phyloP scores from a whole-genome alignment of 2,329 filamentous ascomycete genomes.

The Fonsecaea nubica region DNA sequence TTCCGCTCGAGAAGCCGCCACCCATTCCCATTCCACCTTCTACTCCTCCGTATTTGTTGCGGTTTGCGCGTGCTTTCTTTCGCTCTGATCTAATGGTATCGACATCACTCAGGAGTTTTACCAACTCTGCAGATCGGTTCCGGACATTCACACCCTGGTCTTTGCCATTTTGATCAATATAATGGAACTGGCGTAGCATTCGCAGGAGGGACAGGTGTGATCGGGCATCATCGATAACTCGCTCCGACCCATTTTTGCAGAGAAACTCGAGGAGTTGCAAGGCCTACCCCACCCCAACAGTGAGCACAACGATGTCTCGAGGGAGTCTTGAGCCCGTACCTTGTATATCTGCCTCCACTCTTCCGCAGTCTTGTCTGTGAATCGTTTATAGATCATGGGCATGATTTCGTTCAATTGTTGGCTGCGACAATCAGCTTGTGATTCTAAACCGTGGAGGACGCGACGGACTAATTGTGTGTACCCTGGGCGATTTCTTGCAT shows the following conservation, averaged over 20 bases:
- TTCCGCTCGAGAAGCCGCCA: constrained; percentile 61
- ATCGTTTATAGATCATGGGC: constrained; percentile 99
- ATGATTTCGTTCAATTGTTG: constrained; percentile 98
- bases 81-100: constrained; percentile 63
- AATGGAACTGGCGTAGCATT: constrained; percentile 99
- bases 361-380: constrained; percentile 96
- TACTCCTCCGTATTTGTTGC: constrained; percentile 94
- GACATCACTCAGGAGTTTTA: constrained; percentile 84
- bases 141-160: constrained; percentile 98
- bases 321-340: constrained; percentile 53
- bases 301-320: not conserved
- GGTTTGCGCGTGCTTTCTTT: constrained; percentile 89
- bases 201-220: constrained; percentile 94
- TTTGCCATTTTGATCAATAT: constrained; percentile 93
- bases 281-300: constrained; percentile 50
- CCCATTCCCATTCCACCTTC: constrained; percentile 76
- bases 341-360: constrained; percentile 99
- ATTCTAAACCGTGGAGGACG: constrained; percentile 2
- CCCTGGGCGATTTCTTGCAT: constrained; percentile 99
- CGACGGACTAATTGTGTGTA: constrained; percentile 92
- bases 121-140: constrained; percentile 93
- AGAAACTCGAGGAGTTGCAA: constrained; percentile 96
- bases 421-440: constrained; percentile 48
- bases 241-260: constrained; percentile 96
- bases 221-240: constrained; percentile 95